phyloP scores from a whole-genome alignment of 1,284 basidiomycete genomes.

The Ustilago hordei region DNA sequence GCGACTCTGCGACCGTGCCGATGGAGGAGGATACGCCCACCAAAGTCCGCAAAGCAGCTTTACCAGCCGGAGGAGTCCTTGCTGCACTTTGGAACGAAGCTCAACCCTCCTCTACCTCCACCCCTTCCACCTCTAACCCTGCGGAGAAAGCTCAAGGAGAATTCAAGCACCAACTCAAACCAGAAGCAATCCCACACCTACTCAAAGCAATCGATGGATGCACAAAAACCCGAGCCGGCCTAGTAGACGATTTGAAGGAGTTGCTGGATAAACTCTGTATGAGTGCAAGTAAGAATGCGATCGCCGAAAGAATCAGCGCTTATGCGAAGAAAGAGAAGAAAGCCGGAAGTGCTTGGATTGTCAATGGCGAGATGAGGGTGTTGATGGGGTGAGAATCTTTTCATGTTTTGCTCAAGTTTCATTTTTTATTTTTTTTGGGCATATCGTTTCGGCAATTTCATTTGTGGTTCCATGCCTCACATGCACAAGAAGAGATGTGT shows the following conservation, averaged over 20 bases:
- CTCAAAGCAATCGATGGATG: conserved; percentile 53
- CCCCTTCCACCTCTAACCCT: background rate
- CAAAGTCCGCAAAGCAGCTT: conserved; percentile 22
- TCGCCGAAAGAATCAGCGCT: conserved; percentile 47
- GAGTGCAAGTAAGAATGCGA: conserved; percentile 56
- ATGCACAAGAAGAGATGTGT: background rate
- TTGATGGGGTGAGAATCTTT: conserved; percentile 5
- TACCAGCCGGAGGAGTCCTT: conserved; percentile 35
- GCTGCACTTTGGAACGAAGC: conserved; percentile 43
- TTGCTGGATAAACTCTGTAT: conserved; percentile 50
- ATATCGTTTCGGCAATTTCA: conserved; percentile 1
- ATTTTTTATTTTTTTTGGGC: background rate
- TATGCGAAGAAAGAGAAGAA: conserved; percentile 59
- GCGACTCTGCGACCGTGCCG: conserved; percentile 4
- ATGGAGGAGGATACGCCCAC: conserved; percentile 17
- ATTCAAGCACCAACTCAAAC: conserved; percentile 39
- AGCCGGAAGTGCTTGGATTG: conserved; percentile 46
- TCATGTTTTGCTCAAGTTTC: too few relatives aligned
- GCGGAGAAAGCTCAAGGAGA: background rate
- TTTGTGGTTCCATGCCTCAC: background rate
- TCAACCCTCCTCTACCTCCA: background rate
- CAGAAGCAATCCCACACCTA: conserved; percentile 50
- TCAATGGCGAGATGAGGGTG: conserved; percentile 48
- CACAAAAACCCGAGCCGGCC: conserved; percentile 55
- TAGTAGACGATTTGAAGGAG: conserved; percentile 61